Evolutionary conservation across 148 eudicot species (phyloP), one percentile per base, ranked within the genome.

Genomic region (Rhododendron simsii): DNA sequence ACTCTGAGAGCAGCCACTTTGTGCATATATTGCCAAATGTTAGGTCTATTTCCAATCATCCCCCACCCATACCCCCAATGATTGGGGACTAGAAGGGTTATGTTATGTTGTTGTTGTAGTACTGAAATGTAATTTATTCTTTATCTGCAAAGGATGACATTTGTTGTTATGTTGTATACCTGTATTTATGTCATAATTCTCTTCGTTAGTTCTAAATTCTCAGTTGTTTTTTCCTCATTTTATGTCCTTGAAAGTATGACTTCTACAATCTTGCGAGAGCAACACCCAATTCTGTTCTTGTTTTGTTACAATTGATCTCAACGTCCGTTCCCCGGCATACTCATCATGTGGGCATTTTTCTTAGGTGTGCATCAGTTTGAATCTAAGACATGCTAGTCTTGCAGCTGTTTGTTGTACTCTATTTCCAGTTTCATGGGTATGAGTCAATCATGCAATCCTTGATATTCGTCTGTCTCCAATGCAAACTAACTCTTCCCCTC

Each of bases 81-180:
- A 30, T 30, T 30, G 30, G 30, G 0, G 30, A 30, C 30, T 30
- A 30, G 30, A 30, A 0, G 30, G 30, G 30, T 30, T 30, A 30
- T 30, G 30, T 30, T 30, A 30, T 30, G 30, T 30, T 30, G 30
- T 30, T 30, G 30, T 30, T 30, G 30, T 39, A 41, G 16, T 26
- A 57, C 20, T 55, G 21, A 33, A 51, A 20, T 26, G 21, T n/a
- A 33, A 44, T 65, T 15, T 47, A 83, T 39, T 69, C 59, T 16
- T 63, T 59, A 44, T 83, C 78, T 28, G 16, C 53, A 50, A 83
- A 83, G 47, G 45, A 39, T 63, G 74, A 67, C 51, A 45, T 83
- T 67, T 83, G 61, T 30, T 47, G 41, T 39, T 50, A 59, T 81
- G 74, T 15, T 12, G 18, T 65, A 65, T n/a, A 7, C 71, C n/a